Evolutionary conservation across 331 rosid genomes (phyloP).

Genomic region (Quercus tomentella): DNA sequence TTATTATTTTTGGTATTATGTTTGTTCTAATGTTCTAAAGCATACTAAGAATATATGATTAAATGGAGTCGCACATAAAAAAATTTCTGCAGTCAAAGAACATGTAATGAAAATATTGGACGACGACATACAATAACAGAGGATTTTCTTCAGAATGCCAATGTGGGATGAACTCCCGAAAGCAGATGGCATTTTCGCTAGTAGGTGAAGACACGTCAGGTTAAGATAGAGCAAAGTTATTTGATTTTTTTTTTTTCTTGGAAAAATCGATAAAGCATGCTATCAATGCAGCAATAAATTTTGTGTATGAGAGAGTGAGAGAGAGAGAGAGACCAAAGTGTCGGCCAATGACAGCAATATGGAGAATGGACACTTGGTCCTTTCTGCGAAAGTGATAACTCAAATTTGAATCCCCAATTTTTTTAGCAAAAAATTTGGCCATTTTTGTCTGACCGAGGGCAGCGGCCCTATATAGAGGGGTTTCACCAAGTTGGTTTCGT

Average conservation of each 20-base stretch:
- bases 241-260: no score
- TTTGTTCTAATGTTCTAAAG: background rate
- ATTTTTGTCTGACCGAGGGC: background rate
- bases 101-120: background rate
- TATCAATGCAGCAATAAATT: no score
- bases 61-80: background rate
- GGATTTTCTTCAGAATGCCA: conserved; percentile 10
- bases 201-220: conserved; percentile 30
- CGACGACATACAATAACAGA: conserved; percentile 15
- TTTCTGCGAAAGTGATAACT: background rate
- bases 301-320: background rate
- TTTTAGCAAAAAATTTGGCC: background rate
- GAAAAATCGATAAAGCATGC: background rate
- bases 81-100: background rate
- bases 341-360: background rate
- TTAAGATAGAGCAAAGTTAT: background rate
- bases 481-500: background rate
- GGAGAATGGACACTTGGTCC: background rate
- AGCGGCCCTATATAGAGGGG: background rate
- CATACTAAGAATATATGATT: background rate
- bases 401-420: background rate
- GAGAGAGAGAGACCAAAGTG: background rate
- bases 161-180: conserved; percentile 26
- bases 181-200: conserved; percentile 31
- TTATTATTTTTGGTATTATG: no score